Evolutionary conservation across 2,329 filamentous ascomycete species (phyloP), one percentile per base, ranked within the genome.

Genomic region (Colletotrichum sp.): DNA sequence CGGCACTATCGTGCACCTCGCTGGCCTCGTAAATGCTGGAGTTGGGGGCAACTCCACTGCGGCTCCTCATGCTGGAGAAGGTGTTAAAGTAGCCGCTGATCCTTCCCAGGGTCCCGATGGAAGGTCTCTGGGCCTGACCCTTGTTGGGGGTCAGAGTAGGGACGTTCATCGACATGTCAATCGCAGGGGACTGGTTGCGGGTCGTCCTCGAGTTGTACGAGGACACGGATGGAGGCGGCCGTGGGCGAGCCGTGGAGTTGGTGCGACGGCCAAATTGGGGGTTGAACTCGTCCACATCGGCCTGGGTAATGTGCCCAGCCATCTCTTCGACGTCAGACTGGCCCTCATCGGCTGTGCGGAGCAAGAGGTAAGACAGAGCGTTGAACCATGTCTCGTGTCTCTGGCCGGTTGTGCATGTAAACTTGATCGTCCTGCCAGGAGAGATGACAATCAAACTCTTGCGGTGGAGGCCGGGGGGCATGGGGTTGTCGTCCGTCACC

Each of bases 311-410:
- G 78, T 89, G 88, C 52, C 88, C 88, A 1, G 88, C 89, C 76
- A 90, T 85, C 78, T 90, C 93, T 78, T 95, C 90, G 6, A 90
- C 88, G 78, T 92, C 91, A 8, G 90, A 87, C 68, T 91, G 90
- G n/a, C 88, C 90, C 49, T 94, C 93, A 24, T 90, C 88, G 36
- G 92, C 89, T 30, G 93, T 96, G 62, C 96, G 93, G 34, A 98
- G 90, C 44, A 99, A 90, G 16, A 99, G 90, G 83, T 99, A 99
- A 2, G 95, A 98, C 71, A 99, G 89, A 0, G 97, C 96, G 82
- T 99, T 99, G 89, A 97, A 98, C 97, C 97, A 99, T 1, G 96
- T 99, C 87, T 99, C 97, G 82, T 99, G 97, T 76, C 97, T 92
- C 83, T 98, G 96, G 49, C 95, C 95, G 5, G 97, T 99, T 3